Conservation (phyloP, 2,329 filamentous ascomycete species). For the Colletotrichum lindemuthianum region DNA sequence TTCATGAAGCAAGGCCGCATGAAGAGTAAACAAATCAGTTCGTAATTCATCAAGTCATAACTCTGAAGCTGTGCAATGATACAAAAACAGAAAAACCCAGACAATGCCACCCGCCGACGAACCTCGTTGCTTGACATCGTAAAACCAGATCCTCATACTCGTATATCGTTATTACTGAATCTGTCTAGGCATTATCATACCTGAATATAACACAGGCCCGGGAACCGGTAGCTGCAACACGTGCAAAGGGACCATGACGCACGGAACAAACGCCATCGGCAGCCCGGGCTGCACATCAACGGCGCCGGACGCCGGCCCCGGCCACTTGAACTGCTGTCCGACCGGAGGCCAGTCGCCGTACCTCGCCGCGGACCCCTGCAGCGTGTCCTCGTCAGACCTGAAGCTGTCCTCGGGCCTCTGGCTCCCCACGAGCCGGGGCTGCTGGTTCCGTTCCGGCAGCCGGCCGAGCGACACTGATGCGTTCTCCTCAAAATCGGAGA, state of each 20-base stretch:
- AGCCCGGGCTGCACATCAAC: not conserved
- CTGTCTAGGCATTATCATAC: not conserved
- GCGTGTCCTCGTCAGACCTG: not conserved
- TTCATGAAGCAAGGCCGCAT: no score
- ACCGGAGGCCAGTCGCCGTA: not conserved
- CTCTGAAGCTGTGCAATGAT: no score
- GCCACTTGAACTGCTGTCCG: not conserved
- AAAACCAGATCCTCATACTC: not conserved
- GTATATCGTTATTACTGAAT: not conserved
- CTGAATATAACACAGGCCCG: not conserved
- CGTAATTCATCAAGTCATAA: no score
- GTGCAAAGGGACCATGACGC: conserved; percentile 11
- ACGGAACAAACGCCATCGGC: conserved; percentile 8
- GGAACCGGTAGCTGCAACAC: not conserved
- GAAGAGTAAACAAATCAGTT: no score
- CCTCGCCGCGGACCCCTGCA: not conserved
- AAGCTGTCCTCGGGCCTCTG: not conserved
- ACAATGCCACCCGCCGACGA: no score
- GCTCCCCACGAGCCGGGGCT: not conserved
- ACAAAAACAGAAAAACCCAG: no score
- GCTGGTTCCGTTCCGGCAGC: not conserved
- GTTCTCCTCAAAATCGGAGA: conserved; percentile 15
- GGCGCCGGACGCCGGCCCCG: not conserved
- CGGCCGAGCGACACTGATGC: not conserved
- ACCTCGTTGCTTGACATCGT: not conserved